Conservation (phyloP, 805 yeast genomes). For the Zygoascus biomembranicola region DNA sequence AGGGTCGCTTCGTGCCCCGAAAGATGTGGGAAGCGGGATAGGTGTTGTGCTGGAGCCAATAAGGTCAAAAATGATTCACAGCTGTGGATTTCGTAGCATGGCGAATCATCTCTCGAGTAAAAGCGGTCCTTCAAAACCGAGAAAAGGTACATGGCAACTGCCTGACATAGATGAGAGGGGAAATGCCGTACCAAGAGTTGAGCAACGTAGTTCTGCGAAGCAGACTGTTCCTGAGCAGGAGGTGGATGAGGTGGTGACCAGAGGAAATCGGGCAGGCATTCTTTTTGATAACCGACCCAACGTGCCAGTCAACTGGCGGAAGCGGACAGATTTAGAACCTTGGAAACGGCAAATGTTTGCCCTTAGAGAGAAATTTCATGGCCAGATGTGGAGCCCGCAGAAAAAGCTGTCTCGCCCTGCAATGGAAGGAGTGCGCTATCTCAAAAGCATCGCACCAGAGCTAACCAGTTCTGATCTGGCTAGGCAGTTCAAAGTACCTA, state of each 20-base stretch:
- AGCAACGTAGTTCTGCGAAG: no score
- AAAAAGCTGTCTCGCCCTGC: conserved; percentile 59
- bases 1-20: no score
- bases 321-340: conserved; percentile 37
- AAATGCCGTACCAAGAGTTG: conserved; percentile 7
- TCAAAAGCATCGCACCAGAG: conserved; percentile 52
- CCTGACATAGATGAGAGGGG: conserved; percentile 28
- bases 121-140: neutral
- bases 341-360: conserved; percentile 70
- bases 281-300: conserved; percentile 14
- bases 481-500: conserved; percentile 58
- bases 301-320: conserved; percentile 44
- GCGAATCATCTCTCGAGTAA: neutral
- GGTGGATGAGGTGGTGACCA: conserved; percentile 21
- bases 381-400: conserved; percentile 56
- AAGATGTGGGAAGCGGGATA: no score
- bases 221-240: neutral
- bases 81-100: neutral
- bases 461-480: conserved; percentile 53
- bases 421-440: conserved; percentile 52
- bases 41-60: no score
- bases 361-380: conserved; percentile 50
- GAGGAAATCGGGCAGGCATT: conserved; percentile 13
- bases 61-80: no score
- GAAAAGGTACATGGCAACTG: conserved; percentile 28